Evolutionary conservation across 306 rosid genomes (phyloP).

Genomic region (Adenanthera pavonina): DNA sequence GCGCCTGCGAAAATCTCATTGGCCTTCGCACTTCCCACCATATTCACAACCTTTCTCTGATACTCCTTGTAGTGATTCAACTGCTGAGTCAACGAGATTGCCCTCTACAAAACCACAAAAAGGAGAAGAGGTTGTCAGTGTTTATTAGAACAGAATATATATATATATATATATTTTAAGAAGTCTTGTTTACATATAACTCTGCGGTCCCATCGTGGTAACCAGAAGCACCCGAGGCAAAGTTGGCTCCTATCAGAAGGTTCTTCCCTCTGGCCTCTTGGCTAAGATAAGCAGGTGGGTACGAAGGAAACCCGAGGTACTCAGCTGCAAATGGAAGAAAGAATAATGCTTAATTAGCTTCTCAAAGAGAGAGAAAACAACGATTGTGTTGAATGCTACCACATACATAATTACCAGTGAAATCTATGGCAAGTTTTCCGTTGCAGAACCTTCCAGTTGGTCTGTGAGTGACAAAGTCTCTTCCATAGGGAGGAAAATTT

Average conservation of each 20-base stretch:
- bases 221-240: slow-evolving; percentile 76
- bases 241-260: slow-evolving; percentile 65
- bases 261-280: slow-evolving; percentile 58
- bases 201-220: slow-evolving; percentile 51
- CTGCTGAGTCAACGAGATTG: slow-evolving; percentile 57
- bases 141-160: slow-evolving; percentile 3
- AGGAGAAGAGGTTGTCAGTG: background rate
- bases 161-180: background rate
- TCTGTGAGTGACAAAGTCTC: slow-evolving; percentile 63
- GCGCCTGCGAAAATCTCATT: slow-evolving; percentile 55
- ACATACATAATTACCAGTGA: slow-evolving; percentile 49
- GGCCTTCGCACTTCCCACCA: slow-evolving; percentile 58
- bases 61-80: slow-evolving; percentile 60
- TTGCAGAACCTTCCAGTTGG: slow-evolving; percentile 78
- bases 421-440: slow-evolving; percentile 69
- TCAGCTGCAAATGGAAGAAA: slow-evolving; percentile 51
- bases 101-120: slow-evolving; percentile 44
- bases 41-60: slow-evolving; percentile 49
- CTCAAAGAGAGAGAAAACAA: background rate
- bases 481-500: slow-evolving; percentile 69
- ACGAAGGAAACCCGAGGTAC: slow-evolving; percentile 62
- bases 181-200: slow-evolving; percentile 49
- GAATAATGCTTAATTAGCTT: background rate
- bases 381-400: background rate
- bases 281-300: slow-evolving; percentile 69